These are phyloP conservation scores for Saccharomyces hybrid DNA, from an alignment of 1,139 yeast species.

Conservation along the genomic window DNA sequence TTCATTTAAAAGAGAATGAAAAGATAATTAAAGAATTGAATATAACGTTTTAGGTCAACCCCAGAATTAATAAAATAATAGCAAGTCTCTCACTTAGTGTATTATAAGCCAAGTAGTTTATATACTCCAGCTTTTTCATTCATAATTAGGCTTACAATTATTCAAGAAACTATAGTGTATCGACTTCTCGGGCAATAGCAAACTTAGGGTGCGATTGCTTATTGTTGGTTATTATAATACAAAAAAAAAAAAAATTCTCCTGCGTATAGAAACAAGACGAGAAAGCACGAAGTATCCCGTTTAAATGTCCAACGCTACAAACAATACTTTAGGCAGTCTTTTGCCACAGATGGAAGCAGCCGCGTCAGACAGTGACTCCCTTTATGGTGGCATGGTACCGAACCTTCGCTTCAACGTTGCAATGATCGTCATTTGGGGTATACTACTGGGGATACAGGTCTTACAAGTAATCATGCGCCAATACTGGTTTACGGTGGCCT, in stretches of 20 bases:
- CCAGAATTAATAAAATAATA: neutral
- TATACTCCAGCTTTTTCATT: neutral
- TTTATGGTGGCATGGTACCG: constrained; percentile 26
- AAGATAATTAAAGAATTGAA: no score
- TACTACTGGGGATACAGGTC: constrained; percentile 38
- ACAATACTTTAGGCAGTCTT: constrained; percentile 2
- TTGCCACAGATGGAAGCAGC: neutral
- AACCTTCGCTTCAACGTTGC: constrained; percentile 38
- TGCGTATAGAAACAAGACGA: no score
- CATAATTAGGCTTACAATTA: neutral
- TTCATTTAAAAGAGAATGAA: neutral
- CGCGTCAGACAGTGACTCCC: constrained; percentile 6
- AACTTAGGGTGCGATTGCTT: neutral
- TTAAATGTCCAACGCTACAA: neutral
- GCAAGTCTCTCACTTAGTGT: neutral
- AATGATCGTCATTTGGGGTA: constrained; percentile 42
- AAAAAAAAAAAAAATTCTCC: neutral
- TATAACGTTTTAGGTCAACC: neutral
- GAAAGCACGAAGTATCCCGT: no score
- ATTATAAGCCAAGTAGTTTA: no score
- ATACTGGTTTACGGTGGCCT: constrained; percentile 67
- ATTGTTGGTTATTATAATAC: neutral
- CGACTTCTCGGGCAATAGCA: neutral
- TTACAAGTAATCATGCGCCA: constrained; percentile 46
- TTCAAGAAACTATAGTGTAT: no score